Evolutionary conservation across 306 rosid genomes (phyloP).

Genomic region (Trichosanthes truncata): DNA sequence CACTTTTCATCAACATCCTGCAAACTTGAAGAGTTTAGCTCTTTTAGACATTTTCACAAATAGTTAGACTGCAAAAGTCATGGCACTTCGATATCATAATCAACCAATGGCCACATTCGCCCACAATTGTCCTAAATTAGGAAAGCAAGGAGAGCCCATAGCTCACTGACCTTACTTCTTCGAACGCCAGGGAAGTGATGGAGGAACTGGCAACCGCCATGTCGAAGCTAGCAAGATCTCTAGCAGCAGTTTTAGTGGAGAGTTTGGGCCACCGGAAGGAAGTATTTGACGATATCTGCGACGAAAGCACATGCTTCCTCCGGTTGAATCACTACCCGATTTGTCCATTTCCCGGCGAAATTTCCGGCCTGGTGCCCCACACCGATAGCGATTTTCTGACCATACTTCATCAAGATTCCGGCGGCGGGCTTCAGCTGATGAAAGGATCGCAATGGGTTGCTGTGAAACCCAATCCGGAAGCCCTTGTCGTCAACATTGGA

Average conservation of each 20-base stretch:
- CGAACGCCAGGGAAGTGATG: constrained; percentile 45
- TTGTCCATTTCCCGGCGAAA: constrained; percentile 46
- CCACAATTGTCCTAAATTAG: background rate
- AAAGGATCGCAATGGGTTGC: constrained; percentile 86
- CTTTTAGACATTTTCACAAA: constrained; percentile 2
- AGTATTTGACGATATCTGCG: constrained; percentile 46
- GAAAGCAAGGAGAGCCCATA: background rate
- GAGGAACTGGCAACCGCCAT: constrained; percentile 64
- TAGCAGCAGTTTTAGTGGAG: constrained; percentile 61
- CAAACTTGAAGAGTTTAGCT: background rate
- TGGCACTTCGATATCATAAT: background rate
- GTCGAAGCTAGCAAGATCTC: constrained; percentile 50
- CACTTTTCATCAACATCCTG: background rate
- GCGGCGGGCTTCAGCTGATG: constrained; percentile 89
- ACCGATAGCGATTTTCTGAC: constrained; percentile 93
- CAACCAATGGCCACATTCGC: background rate
- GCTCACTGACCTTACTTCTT: background rate
- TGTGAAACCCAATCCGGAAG: constrained; percentile 73
- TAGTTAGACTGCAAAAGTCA: background rate
- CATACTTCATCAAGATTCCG: constrained; percentile 71
- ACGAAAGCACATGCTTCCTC: constrained; percentile 71
- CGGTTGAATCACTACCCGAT: constrained; percentile 73
- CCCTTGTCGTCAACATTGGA: constrained; percentile 80
- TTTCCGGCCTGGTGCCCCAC: constrained; percentile 73
- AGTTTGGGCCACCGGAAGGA: constrained; percentile 42